Base-by-base conservation (phyloP, 108 stramenopile species). In the Epithemia pelagica region DNA sequence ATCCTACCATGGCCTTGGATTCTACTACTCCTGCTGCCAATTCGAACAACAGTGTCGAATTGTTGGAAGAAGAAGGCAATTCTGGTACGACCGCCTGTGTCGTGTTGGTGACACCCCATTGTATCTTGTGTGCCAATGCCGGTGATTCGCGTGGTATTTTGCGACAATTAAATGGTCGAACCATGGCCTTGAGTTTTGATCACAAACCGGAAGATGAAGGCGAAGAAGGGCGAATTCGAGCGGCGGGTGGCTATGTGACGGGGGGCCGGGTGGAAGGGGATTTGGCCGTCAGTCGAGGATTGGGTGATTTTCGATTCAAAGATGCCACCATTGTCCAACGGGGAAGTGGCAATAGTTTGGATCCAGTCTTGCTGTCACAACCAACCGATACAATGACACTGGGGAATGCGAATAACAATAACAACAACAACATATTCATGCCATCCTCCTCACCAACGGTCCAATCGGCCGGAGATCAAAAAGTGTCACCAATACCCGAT, bases 91-190 rank as follows among this genome's bases (percentile, higher is more conserved):
- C 98, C 0, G 93, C 87, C 22, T 86, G 96, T 29, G 78, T 84
- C 26, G 94, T 88, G 1, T 61, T 97, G 37, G 55, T 98, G 2
- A 96, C 96, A 22, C 97, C 97, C 0, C 72, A 79, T 22, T 91
- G 95, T 37, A 80, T 97, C 32, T 66, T 99, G 30, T 95, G 93
- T 69, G 95, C 95, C 64, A 99, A 99, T 77, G 92, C 95, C 18
- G 98, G 98, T 26, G 98, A 99, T 70, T 96, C 95, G 32, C 71
- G 98, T 54, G 90, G 94, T 58, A 74, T 97, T 58, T 77, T 91
- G 18, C 73, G 75, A 31, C 70, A 80, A 22, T 10, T 46, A 15
- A 68, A 64, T 31, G 88, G 88, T 30, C 32, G 24, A 7, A 78
- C 68, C 19, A 28, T 90, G 21, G 90, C 96, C 10, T 71, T 97